A percentile compares a stretch with the other conserved stretches of the same genome.
Conservation (phyloP, 2,329 filamentous ascomycete genomes). For the Epichloe uncinata region DNA sequence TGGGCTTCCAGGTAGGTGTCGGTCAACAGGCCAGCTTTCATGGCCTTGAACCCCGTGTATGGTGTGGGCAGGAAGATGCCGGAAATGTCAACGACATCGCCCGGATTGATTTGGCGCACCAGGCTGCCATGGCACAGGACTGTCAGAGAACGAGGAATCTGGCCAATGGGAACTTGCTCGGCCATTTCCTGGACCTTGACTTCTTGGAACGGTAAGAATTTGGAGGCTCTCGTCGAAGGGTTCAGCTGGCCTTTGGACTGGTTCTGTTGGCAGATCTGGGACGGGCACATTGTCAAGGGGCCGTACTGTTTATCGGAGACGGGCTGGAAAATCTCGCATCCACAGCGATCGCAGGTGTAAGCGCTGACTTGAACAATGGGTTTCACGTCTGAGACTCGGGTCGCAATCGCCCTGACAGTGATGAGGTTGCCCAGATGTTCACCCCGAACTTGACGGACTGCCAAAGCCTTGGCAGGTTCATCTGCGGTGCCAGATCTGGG, state of each 20-base stretch:
- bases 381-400: constrained; percentile 94
- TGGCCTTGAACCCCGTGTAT: constrained; percentile 97
- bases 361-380: constrained; percentile 95
- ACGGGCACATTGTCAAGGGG: constrained; percentile 76
- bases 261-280: constrained; percentile 77
- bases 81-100: constrained; percentile 85
- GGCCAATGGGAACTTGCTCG: constrained; percentile 96
- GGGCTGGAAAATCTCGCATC: constrained; percentile 95
- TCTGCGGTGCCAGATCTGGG: constrained; percentile 63
- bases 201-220: constrained; percentile 95
- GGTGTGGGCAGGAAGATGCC: constrained; percentile 95
- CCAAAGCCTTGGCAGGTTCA: constrained; percentile 51
- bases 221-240: constrained; percentile 88
- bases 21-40: constrained; percentile 87
- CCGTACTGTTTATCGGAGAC: constrained; percentile 83
- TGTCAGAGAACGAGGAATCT: constrained; percentile 86
- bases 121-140: constrained; percentile 80
- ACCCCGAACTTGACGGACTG: constrained; percentile 86
- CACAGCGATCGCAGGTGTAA: constrained; percentile 93
- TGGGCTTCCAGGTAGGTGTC: constrained; percentile 97
- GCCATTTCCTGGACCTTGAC: constrained; percentile 98
- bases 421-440: constrained; percentile 90
- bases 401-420: constrained; percentile 86
- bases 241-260: constrained; percentile 89
- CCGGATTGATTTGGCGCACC: constrained; percentile 78